Evolutionary conservation across 2,329 filamentous ascomycete genomes (phyloP).

Genomic region (Berkeleyomyces basicola): DNA sequence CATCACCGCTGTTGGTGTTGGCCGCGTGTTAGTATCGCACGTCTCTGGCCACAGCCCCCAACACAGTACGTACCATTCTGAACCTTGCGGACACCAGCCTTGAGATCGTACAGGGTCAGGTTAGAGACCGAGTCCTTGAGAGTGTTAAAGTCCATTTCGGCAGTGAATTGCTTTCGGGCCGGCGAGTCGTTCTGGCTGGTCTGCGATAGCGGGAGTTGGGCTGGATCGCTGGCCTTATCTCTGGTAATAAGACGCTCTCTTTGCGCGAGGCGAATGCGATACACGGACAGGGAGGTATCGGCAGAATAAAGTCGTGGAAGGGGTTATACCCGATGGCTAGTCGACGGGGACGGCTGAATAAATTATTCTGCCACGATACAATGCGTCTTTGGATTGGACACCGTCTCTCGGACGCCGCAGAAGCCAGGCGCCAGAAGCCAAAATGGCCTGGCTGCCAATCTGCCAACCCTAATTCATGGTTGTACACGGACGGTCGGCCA

Average conservation of each 20-base stretch:
- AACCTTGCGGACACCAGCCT: constrained; percentile 84
- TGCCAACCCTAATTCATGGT: not conserved
- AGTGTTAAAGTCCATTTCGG: constrained; percentile 67
- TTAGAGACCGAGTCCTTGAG: constrained; percentile 79
- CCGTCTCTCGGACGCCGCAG: no score
- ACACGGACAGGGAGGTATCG: not conserved
- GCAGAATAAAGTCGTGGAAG: not conserved
- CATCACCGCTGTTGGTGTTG: constrained; percentile 57
- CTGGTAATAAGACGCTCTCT: not conserved
- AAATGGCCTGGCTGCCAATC: not conserved
- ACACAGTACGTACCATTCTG: constrained; percentile 62
- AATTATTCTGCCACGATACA: not conserved
- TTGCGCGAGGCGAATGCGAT: not conserved
- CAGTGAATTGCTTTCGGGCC: not conserved
- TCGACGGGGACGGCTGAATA: not conserved
- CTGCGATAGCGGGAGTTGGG: not conserved
- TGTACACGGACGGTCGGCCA: not conserved
- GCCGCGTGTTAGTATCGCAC: constrained; percentile 18
- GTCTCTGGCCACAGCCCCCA: not conserved
- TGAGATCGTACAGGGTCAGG: constrained; percentile 86
- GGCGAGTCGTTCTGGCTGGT: not conserved
- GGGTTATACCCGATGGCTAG: not conserved
- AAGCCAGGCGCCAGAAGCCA: not conserved
- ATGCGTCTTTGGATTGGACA: not conserved
- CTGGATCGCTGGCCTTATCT: not conserved